These are phyloP conservation scores for Candida glaebosa DNA, from an alignment of 805 yeast genomes.

Conservation along the genomic window DNA sequence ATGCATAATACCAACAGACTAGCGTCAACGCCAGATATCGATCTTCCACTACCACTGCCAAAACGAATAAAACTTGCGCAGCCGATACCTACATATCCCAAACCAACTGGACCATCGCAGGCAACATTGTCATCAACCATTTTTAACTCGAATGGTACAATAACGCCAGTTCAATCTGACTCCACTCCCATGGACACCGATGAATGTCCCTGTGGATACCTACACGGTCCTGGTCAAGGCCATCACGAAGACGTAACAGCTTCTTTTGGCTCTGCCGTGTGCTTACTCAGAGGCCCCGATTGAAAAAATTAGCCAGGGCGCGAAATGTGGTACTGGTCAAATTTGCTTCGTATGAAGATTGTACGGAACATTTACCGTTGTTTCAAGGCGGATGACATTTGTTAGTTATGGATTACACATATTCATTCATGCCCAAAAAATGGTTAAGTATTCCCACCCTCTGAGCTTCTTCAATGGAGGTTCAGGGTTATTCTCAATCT, in stretches of 20 bases:
- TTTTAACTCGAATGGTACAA: conserved; percentile 1
- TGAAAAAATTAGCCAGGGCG: conserved; percentile 6
- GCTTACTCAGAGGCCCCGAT: conserved; percentile 26
- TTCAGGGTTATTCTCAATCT: conserved; percentile 26
- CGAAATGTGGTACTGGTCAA: conserved; percentile 3
- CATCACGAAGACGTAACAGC: conserved; percentile 21
- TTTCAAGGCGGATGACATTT: background rate
- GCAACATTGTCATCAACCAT: background rate
- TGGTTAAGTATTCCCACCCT: conserved; percentile 16
- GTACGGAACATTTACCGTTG: too few relatives aligned
- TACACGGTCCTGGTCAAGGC: conserved; percentile 29
- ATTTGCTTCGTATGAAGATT: too few relatives aligned
- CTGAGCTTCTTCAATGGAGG: conserved; percentile 19
- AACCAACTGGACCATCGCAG: background rate
- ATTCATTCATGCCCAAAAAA: conserved; percentile 11
- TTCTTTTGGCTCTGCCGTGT: conserved; percentile 18
- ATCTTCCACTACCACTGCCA: background rate
- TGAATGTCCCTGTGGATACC: conserved; percentile 26
- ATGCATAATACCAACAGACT: background rate
- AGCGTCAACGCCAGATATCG: background rate
- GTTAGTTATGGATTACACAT: too few relatives aligned
- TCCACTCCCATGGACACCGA: conserved; percentile 2
- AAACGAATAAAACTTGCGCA: background rate
- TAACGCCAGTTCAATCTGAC: conserved; percentile 1
- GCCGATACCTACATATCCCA: background rate